Conservation (phyloP, 2,329 filamentous ascomycete genomes). For the Trichoderma asperellum region DNA sequence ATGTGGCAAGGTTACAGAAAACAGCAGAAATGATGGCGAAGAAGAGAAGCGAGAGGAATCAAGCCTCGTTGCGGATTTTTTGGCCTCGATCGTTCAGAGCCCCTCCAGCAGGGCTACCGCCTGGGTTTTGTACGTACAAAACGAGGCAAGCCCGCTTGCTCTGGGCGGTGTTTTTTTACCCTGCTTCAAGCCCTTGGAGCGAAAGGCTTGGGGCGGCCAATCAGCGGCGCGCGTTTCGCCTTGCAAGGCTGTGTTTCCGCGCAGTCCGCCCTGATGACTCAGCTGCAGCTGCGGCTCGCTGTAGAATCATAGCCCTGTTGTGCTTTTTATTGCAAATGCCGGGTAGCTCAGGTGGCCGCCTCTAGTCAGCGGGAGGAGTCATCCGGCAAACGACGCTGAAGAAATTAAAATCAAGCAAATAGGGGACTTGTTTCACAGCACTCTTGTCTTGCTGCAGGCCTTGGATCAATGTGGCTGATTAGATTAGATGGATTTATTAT, state of each 20-base stretch:
- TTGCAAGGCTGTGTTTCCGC: slow-evolving; percentile 11
- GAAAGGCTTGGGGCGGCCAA: neutral
- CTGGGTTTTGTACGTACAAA: slow-evolving; percentile 3
- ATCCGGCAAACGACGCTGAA: neutral
- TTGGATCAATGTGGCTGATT: neutral
- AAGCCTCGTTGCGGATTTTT: slow-evolving; percentile 13
- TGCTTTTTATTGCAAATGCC: neutral
- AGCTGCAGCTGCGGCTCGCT: neutral
- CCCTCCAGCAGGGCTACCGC: slow-evolving; percentile 11
- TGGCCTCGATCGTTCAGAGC: neutral
- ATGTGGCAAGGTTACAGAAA: neutral
- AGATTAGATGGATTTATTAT: neutral
- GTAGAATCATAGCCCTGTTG: neutral
- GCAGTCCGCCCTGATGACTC: slow-evolving; percentile 24
- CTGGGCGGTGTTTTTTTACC: neutral
- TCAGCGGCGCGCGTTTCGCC: slow-evolving; percentile 3
- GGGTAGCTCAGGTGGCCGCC: neutral
- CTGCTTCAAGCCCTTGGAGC: neutral
- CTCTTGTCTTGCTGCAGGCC: neutral
- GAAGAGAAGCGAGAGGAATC: neutral
- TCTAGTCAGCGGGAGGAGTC: neutral
- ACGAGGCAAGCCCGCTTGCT: slow-evolving; percentile 18
- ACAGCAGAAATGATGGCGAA: neutral
- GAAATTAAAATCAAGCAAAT: neutral
- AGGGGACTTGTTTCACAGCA: neutral